These are phyloP conservation scores for Maudiozyma humilis DNA, from an alignment of 1,139 yeast genomes.

Conservation along the genomic window DNA sequence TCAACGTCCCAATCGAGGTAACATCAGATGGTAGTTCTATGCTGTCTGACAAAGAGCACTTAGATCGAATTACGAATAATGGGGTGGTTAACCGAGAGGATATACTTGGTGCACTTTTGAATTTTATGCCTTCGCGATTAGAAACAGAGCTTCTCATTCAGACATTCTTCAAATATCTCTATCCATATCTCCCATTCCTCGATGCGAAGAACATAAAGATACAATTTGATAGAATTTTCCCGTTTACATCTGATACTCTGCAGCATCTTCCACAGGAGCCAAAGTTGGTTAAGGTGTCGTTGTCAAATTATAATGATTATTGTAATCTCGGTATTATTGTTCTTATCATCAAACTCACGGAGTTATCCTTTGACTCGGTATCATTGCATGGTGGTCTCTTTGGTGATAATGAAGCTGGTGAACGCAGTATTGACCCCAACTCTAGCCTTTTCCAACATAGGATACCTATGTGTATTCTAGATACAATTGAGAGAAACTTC, in stretches of 20 bases:
- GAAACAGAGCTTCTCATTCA: not conserved
- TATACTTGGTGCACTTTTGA: not conserved
- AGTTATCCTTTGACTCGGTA: not conserved
- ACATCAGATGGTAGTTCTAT: not conserved
- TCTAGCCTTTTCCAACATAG: not conserved
- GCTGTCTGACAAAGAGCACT: not conserved
- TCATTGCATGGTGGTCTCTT: not conserved
- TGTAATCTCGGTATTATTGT: constrained; percentile 5
- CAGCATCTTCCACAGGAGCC: not conserved
- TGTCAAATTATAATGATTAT: constrained; percentile 3
- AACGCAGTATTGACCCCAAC: not conserved
- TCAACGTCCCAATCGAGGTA: too few relatives aligned
- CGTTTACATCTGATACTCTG: not conserved
- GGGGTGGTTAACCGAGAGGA: not conserved
- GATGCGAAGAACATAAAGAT: constrained; percentile 1
- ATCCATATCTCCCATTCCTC: constrained; percentile 4
- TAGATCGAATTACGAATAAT: not conserved
- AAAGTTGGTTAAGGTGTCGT: not conserved
- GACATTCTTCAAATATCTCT: constrained; percentile 1
- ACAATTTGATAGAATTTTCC: constrained; percentile 3
- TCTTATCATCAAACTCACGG: not conserved
- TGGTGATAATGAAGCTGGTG: not conserved
- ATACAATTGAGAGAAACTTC: not conserved
- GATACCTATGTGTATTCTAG: not conserved
- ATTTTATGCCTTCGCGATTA: constrained; percentile 1